phyloP scores from a whole-genome alignment of 768 basidiomycete species.

The Tylopilus felleus region DNA sequence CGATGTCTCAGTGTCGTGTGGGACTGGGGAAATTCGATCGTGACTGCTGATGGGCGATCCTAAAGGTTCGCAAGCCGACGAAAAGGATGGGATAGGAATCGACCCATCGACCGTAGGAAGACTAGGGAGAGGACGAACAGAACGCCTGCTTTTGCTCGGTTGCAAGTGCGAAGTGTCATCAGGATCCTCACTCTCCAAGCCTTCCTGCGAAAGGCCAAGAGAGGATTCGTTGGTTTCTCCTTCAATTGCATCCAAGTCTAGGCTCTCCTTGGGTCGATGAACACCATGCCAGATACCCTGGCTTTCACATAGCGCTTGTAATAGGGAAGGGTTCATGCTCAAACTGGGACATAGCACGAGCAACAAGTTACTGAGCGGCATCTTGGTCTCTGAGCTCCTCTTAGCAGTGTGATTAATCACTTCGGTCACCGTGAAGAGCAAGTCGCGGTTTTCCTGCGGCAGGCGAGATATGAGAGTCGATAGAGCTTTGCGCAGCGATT shows the following conservation, averaged over 20 bases:
- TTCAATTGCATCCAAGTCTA: slow-evolving; percentile 1
- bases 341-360: slow-evolving; percentile 87
- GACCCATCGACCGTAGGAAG: slow-evolving; percentile 17
- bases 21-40: not conserved
- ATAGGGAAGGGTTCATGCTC: slow-evolving; percentile 69
- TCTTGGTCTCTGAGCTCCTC: slow-evolving; percentile 73
- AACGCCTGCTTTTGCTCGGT: slow-evolving; percentile 15
- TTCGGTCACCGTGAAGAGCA: slow-evolving; percentile 78
- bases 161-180: not conserved
- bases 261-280: slow-evolving; percentile 4
- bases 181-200: not conserved
- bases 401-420: slow-evolving; percentile 74
- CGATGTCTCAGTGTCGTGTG: slow-evolving; percentile 19
- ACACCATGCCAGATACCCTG: slow-evolving; percentile 58
- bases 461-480: slow-evolving; percentile 62
- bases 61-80: slow-evolving; percentile 4
- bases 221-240: not conserved
- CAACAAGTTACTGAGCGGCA: slow-evolving; percentile 88
- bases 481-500: slow-evolving; percentile 53
- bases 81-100: slow-evolving; percentile 1
- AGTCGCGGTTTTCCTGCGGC: slow-evolving; percentile 77
- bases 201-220: not conserved
- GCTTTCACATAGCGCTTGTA: slow-evolving; percentile 71
- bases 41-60: not conserved
- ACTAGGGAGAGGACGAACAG: slow-evolving; percentile 23